Conservation (phyloP, 2,329 filamentous ascomycete genomes). For the Diaporthe velutina region DNA sequence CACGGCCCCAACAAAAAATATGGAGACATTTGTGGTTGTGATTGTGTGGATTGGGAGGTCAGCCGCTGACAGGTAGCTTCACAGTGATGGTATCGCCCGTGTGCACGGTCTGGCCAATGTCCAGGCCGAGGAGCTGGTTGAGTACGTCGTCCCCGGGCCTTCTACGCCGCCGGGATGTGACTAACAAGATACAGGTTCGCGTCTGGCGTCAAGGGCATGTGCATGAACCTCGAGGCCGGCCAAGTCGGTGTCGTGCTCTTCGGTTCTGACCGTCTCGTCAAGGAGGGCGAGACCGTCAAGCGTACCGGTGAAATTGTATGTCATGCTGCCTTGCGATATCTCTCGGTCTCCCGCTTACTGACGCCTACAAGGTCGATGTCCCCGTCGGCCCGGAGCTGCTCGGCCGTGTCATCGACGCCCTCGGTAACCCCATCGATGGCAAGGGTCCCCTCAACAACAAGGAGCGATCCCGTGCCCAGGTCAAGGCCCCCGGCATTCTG, state of each 20-base stretch:
- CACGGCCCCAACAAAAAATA: not conserved
- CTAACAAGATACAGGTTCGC: constrained; percentile 79
- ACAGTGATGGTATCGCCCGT: constrained; percentile 99
- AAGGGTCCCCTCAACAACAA: constrained; percentile 96
- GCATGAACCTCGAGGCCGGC: constrained; percentile 99
- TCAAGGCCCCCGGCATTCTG: constrained; percentile 99
- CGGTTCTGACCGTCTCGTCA: constrained; percentile 99
- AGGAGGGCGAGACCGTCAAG: constrained; percentile 99
- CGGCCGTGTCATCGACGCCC: constrained; percentile 97
- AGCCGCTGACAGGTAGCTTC: constrained; percentile 46
- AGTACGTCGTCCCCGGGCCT: constrained; percentile 74
- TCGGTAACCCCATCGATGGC: constrained; percentile 99
- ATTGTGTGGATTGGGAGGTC: not conserved
- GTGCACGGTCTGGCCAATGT: constrained; percentile 99
- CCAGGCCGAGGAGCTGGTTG: constrained; percentile 99
- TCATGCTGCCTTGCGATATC: constrained; percentile 44
- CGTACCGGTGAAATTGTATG: constrained; percentile 99
- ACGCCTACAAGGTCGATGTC: constrained; percentile 83
- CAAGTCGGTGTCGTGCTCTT: constrained; percentile 99
- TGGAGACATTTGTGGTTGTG: not conserved
- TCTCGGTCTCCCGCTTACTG: constrained; percentile 40
- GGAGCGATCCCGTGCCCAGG: constrained; percentile 94
- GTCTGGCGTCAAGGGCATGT: constrained; percentile 99
- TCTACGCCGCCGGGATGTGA: constrained; percentile 35
- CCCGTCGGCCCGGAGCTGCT: constrained; percentile 94